phyloP scores from a whole-genome alignment of 129 eudicot genomes.

The Helianthus tuberosus region DNA sequence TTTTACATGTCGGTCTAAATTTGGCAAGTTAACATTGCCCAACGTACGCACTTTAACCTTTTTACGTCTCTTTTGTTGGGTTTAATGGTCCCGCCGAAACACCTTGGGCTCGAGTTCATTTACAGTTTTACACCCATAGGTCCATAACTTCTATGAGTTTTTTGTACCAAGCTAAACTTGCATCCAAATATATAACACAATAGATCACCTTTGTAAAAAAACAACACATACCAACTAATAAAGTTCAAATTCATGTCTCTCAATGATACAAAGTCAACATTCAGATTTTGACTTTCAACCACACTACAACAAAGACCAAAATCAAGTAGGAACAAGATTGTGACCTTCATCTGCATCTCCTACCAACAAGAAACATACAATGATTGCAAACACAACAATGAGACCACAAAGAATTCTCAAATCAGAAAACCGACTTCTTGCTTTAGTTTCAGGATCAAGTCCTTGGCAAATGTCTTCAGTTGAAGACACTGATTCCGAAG shows the following conservation, averaged over 20 bases:
- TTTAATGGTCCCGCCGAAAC: no score
- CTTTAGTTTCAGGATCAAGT: constrained; percentile 26
- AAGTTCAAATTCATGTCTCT: neutral
- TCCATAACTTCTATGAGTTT: no score
- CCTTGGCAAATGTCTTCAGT: constrained; percentile 44
- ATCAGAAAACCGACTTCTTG: constrained; percentile 6
- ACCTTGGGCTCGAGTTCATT: no score
- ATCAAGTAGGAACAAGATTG: constrained; percentile 69
- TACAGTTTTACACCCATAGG: no score
- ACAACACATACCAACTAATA: neutral
- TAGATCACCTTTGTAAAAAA: constrained; percentile 1
- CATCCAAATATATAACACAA: no score
- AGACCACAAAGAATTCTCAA: constrained; percentile 27
- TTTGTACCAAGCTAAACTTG: no score
- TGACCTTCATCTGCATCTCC: constrained; percentile 39
- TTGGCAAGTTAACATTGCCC: no score
- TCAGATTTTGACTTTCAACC: neutral
- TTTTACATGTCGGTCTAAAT: no score
- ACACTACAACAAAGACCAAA: constrained; percentile 12
- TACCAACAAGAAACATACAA: constrained; percentile 42
- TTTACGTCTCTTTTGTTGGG: no score
- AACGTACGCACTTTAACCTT: no score
- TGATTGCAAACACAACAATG: constrained; percentile 40
- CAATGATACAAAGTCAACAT: neutral
- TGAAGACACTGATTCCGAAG: constrained; percentile 71